Evolutionary conservation across 1,139 yeast genomes (phyloP).

Genomic region (Hyphopichia wangnamkhiaoensis): DNA sequence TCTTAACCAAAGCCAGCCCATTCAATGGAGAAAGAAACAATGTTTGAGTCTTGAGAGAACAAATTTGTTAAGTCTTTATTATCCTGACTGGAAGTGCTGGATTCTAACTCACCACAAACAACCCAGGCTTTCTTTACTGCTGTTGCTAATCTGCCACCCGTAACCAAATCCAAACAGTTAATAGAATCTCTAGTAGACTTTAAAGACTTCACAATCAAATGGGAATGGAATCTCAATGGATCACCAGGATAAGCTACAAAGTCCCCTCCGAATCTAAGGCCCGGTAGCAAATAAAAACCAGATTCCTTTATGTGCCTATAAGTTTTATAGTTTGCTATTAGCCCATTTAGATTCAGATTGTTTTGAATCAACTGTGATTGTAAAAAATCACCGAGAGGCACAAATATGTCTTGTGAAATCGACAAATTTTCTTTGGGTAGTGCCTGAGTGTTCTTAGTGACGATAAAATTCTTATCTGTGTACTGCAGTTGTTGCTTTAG

Average conservation of each 20-base stretch:
- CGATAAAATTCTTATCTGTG: constrained; percentile 5
- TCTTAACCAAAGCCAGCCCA: constrained; percentile 81
- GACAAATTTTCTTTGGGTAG: too few species aligned
- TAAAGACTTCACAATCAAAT: constrained; percentile 63
- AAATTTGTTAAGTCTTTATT: constrained; percentile 7
- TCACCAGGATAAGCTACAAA: constrained; percentile 94
- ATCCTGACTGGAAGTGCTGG: constrained; percentile 6
- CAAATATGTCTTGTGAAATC: too few species aligned
- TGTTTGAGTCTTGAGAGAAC: constrained; percentile 4
- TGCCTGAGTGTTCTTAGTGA: constrained; percentile 4
- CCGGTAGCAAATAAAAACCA: constrained; percentile 72
- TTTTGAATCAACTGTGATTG: background rate
- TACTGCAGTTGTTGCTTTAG: background rate
- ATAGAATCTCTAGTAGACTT: constrained; percentile 33
- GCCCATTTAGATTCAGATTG: constrained; percentile 1
- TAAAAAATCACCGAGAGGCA: background rate
- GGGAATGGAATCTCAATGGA: constrained; percentile 87
- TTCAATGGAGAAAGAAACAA: constrained; percentile 54
- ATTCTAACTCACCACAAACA: constrained; percentile 46
- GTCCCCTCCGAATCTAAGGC: constrained; percentile 87
- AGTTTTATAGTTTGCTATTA: constrained; percentile 16
- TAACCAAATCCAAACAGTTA: constrained; percentile 59
- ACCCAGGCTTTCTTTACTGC: constrained; percentile 89
- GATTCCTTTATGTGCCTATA: constrained; percentile 41
- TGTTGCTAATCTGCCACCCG: constrained; percentile 89